phyloP scores from a whole-genome alignment of 805 yeast species.

The Candida morakotiae region DNA sequence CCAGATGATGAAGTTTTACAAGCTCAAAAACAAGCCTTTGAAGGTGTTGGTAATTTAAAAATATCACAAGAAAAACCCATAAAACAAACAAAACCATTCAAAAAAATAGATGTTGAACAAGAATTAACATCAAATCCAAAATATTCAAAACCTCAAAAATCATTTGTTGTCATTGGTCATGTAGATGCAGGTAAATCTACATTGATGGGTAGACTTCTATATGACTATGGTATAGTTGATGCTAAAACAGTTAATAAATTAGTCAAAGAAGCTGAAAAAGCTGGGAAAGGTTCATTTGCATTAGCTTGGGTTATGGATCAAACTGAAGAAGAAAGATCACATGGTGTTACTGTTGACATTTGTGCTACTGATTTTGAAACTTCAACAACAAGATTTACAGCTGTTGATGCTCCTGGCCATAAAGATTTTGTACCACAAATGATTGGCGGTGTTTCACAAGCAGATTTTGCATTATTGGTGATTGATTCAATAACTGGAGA shows the following conservation, averaged over 20 bases:
- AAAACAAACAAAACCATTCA: conserved; percentile 37
- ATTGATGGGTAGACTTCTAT: conserved; percentile 67
- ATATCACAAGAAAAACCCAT: conserved; percentile 13
- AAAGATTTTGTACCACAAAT: conserved; percentile 79
- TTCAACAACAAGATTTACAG: conserved; percentile 49
- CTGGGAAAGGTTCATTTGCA: conserved; percentile 77
- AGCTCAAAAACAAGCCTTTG: conserved; percentile 52
- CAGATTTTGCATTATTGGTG: conserved; percentile 70
- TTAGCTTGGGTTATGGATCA: conserved; percentile 86
- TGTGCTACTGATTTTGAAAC: conserved; percentile 68
- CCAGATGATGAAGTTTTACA: conserved; percentile 72
- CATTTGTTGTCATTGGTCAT: conserved; percentile 82
- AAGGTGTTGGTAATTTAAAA: conserved; percentile 25
- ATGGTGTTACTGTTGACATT: conserved; percentile 80
- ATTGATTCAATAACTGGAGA: conserved; percentile 65
- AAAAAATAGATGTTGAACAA: conserved; percentile 37
- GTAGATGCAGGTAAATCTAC: conserved; percentile 87
- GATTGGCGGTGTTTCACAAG: conserved; percentile 80
- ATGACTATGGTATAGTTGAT: conserved; percentile 65
- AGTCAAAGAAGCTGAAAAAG: conserved; percentile 58
- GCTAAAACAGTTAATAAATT: conserved; percentile 59
- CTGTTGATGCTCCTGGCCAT: conserved; percentile 85
- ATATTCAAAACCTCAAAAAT: conserved; percentile 48
- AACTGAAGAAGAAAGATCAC: conserved; percentile 65
- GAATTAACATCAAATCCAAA: conserved; percentile 31